Percentiles rank a stretch among this genome's conserved stretches.
phyloP scores from a whole-genome alignment of 495 filamentous ascomycete species.

The Penicillium atrosanguineum region DNA sequence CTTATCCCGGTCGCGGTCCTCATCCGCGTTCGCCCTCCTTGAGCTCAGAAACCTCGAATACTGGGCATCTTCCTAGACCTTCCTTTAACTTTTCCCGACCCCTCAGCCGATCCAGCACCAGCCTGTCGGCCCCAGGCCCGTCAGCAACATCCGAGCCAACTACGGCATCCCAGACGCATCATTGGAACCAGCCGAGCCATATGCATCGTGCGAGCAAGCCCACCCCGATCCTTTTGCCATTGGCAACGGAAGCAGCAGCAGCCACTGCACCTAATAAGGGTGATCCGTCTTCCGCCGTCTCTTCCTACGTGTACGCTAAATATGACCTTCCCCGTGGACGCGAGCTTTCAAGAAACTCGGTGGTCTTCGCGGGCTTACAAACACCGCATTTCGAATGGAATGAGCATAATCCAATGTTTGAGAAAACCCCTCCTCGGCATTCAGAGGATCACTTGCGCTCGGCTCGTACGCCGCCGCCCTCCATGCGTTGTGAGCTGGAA shows the following conservation, averaged over 20 bases:
- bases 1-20: conserved; percentile 40
- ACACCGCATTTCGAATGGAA: conserved; percentile 62
- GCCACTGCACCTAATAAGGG: conserved; percentile 16
- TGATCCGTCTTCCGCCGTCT: conserved; percentile 49
- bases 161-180: not conserved
- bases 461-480: conserved; percentile 38
- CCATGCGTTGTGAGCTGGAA: conserved; percentile 15
- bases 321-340: conserved; percentile 82
- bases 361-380: conserved; percentile 60
- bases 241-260: conserved; percentile 21
- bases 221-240: conserved; percentile 37
- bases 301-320: conserved; percentile 81
- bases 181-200: conserved; percentile 10
- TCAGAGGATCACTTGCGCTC: conserved; percentile 36
- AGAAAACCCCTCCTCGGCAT: conserved; percentile 48
- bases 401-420: conserved; percentile 41
- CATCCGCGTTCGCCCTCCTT: conserved; percentile 75
- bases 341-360: conserved; percentile 65
- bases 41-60: conserved; percentile 68
- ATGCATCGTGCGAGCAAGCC: conserved; percentile 40
- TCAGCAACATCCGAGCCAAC: conserved; percentile 28
- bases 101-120: conserved; percentile 69
- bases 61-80: conserved; percentile 62
- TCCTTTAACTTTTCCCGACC: conserved; percentile 93
- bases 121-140: conserved; percentile 46